Base-by-base conservation (phyloP, 2,329 filamentous ascomycete species). In the Chaetothyriales sp. region DNA sequence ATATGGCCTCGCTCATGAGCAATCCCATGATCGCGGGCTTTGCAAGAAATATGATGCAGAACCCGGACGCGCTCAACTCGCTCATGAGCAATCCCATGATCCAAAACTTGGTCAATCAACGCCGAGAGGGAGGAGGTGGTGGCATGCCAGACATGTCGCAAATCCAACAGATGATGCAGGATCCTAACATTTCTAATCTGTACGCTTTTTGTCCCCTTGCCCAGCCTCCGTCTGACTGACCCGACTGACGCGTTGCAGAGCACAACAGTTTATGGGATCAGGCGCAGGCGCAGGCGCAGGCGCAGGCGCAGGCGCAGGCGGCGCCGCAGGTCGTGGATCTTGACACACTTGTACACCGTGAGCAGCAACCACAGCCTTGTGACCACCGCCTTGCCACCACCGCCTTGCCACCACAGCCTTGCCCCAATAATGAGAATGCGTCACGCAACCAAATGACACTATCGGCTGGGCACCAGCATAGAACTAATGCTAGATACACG, bases 11-110 rank as follows among this genome's bases (percentile, higher is more conserved):
- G 57, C 82, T 98, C 67, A 94, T 97, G 89, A 89, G 76, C 75
- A 98, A 97, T 74, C 92, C 92, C 51, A 97, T 97, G 92, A 94
- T 98, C 72, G 81, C 89, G 48, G 86, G 79, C 72, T 95, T 97
- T 89, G 92, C 92, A 4, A 88, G 95, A 74, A 95, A 87, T 69
- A 71, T 98, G 51, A 97, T 97, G 92, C 87, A 82, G 71, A 95
- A 98, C 72, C 92, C 92, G 0, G 86, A 94, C 8, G 81, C 89
- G 74, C 85, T 97, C 81, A 78, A 76, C 66, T 92, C 89, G 67
- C 71, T 98, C 53, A 95, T 98, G 89, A 88, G 76, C 75, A 97
- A 98, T 74, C 92, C 92, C 2, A 60, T 47, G 64, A 58, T 48
- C 64, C 61, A 43, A 65, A 61, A 47, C 62, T 57, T 47, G 68